Evolutionary conservation across 108 stramenopile species (phyloP), one percentile per base, ranked within the genome.

Genomic region (Skeletonema potamos): DNA sequence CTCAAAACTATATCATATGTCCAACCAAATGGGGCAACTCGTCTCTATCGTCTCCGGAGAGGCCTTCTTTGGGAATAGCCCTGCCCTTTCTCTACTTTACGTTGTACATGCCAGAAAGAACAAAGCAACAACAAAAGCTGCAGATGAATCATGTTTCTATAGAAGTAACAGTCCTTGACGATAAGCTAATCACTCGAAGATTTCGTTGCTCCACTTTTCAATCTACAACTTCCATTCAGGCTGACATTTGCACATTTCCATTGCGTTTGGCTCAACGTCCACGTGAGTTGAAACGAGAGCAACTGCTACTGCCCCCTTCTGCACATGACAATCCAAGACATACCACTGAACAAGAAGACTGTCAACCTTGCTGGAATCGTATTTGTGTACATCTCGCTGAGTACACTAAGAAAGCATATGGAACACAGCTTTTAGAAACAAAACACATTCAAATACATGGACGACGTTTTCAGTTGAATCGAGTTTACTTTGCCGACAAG

Each of bases 351-450:
- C 20, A 70, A 10, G 58, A 61, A 3, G 70, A 60, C 2, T 58
- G 15, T 17, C 20, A 71, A 46, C 27, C 70, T 6, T 73, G 72
- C 72, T 73, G 72, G 72, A 73, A 73, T 27, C 44, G 72, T 26
- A 17, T 63, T 26, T 63, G 18, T 41, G n/a, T 73, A 12, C 72
- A 51, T 13, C 54, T 64, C 1, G 20, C 54, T 22, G 54, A 63
- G 29, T 64, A 64, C 36, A 73, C 54, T 11, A 6, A 46, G 15
- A 55, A 64, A 13, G 57, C 64, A 20, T 58, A 65, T 44, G 73
- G 64, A 13, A 74, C 64, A 1, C 46, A 64, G 11, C 29, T 65
- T 28, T n/a, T 58, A 4, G 64, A 74, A 58, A 66, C 58, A 0
- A 17, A 17, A 48, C 44, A 32, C 12, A 44, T 66, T 17, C 65